Evolutionary conservation across 495 filamentous ascomycete species (phyloP), one percentile per base, ranked within the genome.

Genomic region (Niebla homalea): DNA sequence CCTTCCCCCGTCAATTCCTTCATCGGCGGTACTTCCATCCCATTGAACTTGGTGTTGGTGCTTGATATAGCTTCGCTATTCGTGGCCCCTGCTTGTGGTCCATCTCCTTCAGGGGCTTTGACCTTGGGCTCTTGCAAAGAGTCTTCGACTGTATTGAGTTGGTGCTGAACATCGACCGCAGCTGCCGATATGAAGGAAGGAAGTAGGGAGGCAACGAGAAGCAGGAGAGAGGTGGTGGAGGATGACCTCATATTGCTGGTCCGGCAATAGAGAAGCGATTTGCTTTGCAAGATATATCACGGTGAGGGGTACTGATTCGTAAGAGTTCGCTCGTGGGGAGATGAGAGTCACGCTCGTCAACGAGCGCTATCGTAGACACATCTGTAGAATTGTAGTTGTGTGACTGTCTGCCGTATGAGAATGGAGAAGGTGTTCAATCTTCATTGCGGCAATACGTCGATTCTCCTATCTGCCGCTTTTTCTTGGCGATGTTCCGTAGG

Each of bases 11-110:
- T 73, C 41, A 87, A 60, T 61, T 84, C 77, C 55, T 74, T 73
- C 61, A 89, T 65, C 22, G 83, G 81, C 20, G 89, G 88, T 12
- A 94, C 87, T 52, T 75, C 71, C 36, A 86, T 70, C 43, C 76
- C 83, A 68, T 96, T 92, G 71, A 94, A 95, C 20, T 74, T 72
- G 16, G 86, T 89, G 39, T 43, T 43, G 37, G 43, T 36, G 20
- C 44, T 52, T 12, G 55, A 58, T 20, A 58, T 26, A 14, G 58
- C 58, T 44, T 55, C 58, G 36, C 49, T 60, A 22, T 60, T 60
- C n/a, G 58, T 60, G 8, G 57, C 57, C 19, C 57, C 54, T 36
- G 51, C 57, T 25, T 51, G 48, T 36, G 57, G 49, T 35, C 58
- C 58, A 46, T 54, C 52, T 32, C n/a, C 32, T 47, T 46, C 23